phyloP scores from a whole-genome alignment of 2,329 filamentous ascomycete species.

The Alternaria triticimaculans region DNA sequence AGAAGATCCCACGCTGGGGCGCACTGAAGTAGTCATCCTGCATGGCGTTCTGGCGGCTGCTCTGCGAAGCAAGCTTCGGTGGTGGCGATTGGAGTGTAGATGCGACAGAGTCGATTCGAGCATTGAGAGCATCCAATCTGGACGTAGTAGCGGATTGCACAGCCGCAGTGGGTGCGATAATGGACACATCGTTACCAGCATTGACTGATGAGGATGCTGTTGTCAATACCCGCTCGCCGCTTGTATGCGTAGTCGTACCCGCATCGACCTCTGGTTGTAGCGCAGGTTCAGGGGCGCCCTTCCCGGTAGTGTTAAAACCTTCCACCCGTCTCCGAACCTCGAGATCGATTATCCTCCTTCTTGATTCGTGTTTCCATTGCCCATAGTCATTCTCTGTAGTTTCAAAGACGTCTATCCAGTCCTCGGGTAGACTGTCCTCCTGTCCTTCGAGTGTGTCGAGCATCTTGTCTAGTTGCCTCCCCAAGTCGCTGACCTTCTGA shows the following conservation, averaged over 20 bases:
- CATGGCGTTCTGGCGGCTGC: neutral
- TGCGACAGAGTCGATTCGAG: neutral
- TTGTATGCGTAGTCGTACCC: neutral
- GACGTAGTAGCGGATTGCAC: neutral
- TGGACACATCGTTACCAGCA: neutral
- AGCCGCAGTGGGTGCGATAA: neutral
- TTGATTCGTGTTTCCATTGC: constrained; percentile 80
- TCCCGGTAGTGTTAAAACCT: neutral
- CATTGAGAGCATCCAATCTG: neutral
- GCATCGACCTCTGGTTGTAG: neutral
- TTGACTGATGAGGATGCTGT: neutral
- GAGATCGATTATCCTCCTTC: constrained; percentile 73
- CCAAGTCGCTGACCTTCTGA: constrained; percentile 72
- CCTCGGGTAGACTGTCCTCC: constrained; percentile 81
- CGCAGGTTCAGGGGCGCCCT: neutral
- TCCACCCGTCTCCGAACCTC: constrained; percentile 53
- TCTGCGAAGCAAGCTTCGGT: neutral
- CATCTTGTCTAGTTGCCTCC: constrained; percentile 79
- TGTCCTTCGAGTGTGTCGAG: constrained; percentile 85
- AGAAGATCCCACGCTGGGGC: neutral
- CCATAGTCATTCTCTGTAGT: constrained; percentile 77
- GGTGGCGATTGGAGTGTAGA: constrained; percentile 1
- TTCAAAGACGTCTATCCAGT: constrained; percentile 89
- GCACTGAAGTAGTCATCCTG: neutral
- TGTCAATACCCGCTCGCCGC: neutral